Evolutionary conservation across 176 grass and related monocot species (phyloP).

Genomic region (Carex littledalei): DNA sequence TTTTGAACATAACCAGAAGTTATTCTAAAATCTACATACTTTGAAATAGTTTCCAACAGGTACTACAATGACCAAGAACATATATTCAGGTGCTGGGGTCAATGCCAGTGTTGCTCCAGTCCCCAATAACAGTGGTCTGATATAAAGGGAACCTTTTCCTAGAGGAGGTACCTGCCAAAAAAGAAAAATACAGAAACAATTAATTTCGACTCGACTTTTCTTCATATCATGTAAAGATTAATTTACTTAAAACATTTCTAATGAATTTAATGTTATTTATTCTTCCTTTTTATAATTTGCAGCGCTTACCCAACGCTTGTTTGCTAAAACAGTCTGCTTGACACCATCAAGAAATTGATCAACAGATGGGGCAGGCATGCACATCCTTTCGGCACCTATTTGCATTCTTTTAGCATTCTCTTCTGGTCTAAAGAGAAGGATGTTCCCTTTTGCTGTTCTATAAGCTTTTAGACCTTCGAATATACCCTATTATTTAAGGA

Average conservation of each 20-base stretch:
- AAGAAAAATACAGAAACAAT: background rate
- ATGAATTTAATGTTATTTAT: background rate
- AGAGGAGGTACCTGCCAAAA: slow-evolving; percentile 67
- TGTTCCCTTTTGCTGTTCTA: slow-evolving; percentile 11
- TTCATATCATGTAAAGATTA: background rate
- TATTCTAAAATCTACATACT: slow-evolving; percentile 17
- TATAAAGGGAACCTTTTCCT: slow-evolving; percentile 74
- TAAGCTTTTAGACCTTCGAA: slow-evolving; percentile 94
- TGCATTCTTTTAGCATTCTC: slow-evolving; percentile 86
- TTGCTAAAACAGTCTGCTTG: slow-evolving; percentile 75
- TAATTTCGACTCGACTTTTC: background rate
- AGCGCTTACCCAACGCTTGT: slow-evolving; percentile 59
- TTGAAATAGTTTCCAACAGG: slow-evolving; percentile 90
- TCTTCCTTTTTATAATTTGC: background rate
- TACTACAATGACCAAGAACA: slow-evolving; percentile 58
- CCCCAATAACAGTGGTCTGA: slow-evolving; percentile 81
- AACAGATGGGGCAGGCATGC: slow-evolving; percentile 76
- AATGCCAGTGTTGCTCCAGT: slow-evolving; percentile 61
- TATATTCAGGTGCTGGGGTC: slow-evolving; percentile 85
- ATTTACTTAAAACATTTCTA: background rate
- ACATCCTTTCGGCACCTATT: slow-evolving; percentile 76
- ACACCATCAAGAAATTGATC: slow-evolving; percentile 83
- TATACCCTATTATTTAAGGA: slow-evolving; percentile 35
- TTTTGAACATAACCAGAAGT: background rate
- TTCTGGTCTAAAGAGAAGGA: slow-evolving; percentile 77